phyloP scores from a whole-genome alignment of 495 filamentous ascomycete genomes.

The Podospora pseudocomata region DNA sequence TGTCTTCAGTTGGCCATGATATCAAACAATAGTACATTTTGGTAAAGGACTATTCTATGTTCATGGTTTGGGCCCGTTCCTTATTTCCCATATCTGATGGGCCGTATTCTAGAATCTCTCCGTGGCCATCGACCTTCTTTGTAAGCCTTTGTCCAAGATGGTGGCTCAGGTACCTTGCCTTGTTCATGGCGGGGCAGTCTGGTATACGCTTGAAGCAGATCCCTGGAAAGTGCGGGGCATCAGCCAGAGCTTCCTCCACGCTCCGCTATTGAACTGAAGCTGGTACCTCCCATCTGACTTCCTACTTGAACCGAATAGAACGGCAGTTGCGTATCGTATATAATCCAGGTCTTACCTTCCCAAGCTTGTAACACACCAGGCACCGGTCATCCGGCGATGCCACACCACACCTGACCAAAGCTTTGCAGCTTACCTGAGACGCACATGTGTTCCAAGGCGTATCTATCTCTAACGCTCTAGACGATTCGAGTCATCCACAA shows the following conservation, averaged over 20 bases:
- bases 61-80: too few species aligned
- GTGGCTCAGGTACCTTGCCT: too few species aligned
- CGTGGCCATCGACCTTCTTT: too few species aligned
- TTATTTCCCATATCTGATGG: too few species aligned
- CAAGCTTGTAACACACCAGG: constrained; percentile 7
- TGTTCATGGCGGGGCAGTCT: constrained; percentile 5
- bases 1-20: too few species aligned
- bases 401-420: constrained; percentile 14
- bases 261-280: constrained; percentile 11
- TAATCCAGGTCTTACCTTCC: background rate
- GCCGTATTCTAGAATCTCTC: too few species aligned
- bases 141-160: too few species aligned
- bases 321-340: background rate
- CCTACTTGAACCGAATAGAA: background rate
- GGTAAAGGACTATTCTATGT: too few species aligned
- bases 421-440: background rate
- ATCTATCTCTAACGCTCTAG: background rate
- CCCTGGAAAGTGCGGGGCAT: constrained; percentile 21
- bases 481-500: constrained; percentile 5
- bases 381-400: constrained; percentile 9
- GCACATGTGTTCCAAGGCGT: background rate
- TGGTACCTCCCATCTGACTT: constrained; percentile 8
- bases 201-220: background rate
- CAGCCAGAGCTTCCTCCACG: constrained; percentile 12
- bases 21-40: too few species aligned